Conservation (phyloP, 768 basidiomycete genomes). For the Floccularia luteovirens region DNA sequence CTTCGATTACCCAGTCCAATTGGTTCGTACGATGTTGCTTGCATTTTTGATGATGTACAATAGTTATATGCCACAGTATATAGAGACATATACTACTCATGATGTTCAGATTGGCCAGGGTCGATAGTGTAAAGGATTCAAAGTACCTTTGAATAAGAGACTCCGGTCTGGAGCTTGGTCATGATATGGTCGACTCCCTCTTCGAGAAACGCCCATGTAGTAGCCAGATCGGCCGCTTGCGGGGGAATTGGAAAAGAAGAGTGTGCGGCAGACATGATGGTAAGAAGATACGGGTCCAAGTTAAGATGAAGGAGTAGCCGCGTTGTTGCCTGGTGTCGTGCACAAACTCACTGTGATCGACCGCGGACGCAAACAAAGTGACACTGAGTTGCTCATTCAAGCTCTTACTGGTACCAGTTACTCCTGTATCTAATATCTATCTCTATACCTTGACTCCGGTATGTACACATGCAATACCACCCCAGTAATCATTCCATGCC, state of each 20-base stretch:
- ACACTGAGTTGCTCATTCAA: conserved; percentile 9
- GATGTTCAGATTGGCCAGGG: background rate
- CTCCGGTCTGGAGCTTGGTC: conserved; percentile 84
- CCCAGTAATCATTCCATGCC: conserved; percentile 84
- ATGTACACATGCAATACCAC: conserved; percentile 82
- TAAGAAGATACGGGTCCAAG: conserved; percentile 2
- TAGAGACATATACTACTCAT: conserved; percentile 68
- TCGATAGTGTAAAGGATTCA: conserved; percentile 1
- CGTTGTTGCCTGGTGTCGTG: too few species aligned
- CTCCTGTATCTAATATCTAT: background rate
- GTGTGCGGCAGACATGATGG: conserved; percentile 1
- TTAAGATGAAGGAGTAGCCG: background rate
- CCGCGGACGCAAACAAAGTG: conserved; percentile 23
- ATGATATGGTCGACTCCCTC: conserved; percentile 89
- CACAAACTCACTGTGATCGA: conserved; percentile 10
- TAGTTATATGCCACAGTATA: conserved; percentile 98
- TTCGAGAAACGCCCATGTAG: conserved; percentile 86
- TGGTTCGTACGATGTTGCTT: conserved; percentile 34
- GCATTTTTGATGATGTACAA: conserved; percentile 86
- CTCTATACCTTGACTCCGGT: conserved; percentile 71
- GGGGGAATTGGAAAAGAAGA: conserved; percentile 50
- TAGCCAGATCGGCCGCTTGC: conserved; percentile 61
- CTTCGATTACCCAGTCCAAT: conserved; percentile 58
- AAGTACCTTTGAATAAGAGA: conserved; percentile 67
- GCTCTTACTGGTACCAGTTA: background rate